Evolutionary conservation across 805 yeast species (phyloP).

Genomic region (Blastobotrys muscicola): DNA sequence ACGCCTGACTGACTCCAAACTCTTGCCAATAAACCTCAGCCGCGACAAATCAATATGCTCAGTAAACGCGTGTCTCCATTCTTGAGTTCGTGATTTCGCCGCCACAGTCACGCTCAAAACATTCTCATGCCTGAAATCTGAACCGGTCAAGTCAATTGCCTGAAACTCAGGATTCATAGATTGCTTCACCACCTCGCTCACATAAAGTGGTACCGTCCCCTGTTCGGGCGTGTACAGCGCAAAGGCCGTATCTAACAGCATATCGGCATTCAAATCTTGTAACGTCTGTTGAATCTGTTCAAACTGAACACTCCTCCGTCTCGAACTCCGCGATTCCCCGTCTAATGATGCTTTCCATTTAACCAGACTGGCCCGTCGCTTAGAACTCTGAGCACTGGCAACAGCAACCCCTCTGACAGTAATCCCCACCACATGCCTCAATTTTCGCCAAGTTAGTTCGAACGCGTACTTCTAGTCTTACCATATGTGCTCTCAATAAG

Average conservation of each 20-base stretch:
- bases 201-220: conserved; percentile 12
- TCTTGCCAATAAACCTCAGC: conserved; percentile 14
- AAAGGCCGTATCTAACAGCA: conserved; percentile 12
- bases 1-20: conserved; percentile 10
- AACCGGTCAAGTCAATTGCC: conserved; percentile 11
- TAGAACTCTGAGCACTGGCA: neutral
- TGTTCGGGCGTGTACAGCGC: conserved; percentile 8
- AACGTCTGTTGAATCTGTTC: conserved; percentile 22
- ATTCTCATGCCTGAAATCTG: conserved; percentile 7
- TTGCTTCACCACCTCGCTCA: conserved; percentile 12
- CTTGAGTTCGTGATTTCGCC: conserved; percentile 3
- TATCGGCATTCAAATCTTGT: conserved; percentile 21
- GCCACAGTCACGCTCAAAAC: conserved; percentile 11
- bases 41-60: conserved; percentile 7
- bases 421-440: conserved; percentile 15
- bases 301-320: conserved; percentile 3
- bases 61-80: conserved; percentile 7
- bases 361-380: neutral
- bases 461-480: neutral
- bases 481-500: conserved; percentile 8
- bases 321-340: neutral
- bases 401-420: conserved; percentile 11
- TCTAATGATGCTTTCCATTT: neutral
- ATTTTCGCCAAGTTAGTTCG: conserved; percentile 6
- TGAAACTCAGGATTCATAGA: conserved; percentile 19